phyloP scores from a whole-genome alignment of 768 basidiomycete genomes.

The Cyclocybe aegerita region DNA sequence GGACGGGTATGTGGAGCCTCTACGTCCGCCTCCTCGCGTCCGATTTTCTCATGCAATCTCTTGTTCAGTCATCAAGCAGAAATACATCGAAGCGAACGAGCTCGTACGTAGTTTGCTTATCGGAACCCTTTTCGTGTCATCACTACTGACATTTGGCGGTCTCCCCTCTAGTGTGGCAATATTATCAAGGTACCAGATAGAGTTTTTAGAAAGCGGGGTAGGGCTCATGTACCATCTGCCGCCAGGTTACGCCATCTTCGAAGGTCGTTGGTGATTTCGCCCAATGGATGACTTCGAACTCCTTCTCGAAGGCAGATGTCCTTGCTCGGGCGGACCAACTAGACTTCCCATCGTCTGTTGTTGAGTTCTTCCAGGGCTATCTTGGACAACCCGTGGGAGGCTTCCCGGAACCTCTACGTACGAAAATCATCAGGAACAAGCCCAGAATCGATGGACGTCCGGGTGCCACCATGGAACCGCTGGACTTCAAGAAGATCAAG shows the following conservation, averaged over 20 bases:
- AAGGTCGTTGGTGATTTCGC: constrained; percentile 99
- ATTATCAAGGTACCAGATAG: constrained; percentile 74
- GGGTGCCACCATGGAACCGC: constrained; percentile 80
- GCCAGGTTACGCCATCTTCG: constrained; percentile 92
- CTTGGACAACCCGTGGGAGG: constrained; percentile 98
- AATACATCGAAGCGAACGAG: constrained; percentile 97
- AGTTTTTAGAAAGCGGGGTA: background rate
- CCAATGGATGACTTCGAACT: constrained; percentile 98
- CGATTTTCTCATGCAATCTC: constrained; percentile 10
- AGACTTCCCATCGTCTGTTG: constrained; percentile 96
- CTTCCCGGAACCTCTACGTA: constrained; percentile 96
- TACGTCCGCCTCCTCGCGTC: constrained; percentile 4
- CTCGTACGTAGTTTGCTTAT: constrained; percentile 54
- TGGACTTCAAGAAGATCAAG: constrained; percentile 97
- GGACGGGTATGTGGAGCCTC: constrained; percentile 61
- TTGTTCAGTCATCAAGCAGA: constrained; percentile 86
- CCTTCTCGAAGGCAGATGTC: constrained; percentile 83
- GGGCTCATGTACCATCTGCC: background rate
- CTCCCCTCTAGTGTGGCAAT: constrained; percentile 75
- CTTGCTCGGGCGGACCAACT: constrained; percentile 82
- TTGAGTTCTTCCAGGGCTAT: constrained; percentile 99
- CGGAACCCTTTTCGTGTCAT: constrained; percentile 5
- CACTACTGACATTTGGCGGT: constrained; percentile 1
- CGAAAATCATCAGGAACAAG: constrained; percentile 90
- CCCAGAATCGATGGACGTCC: constrained; percentile 93